phyloP scores from a whole-genome alignment of 768 basidiomycete species.

The Suillus variegatus region DNA sequence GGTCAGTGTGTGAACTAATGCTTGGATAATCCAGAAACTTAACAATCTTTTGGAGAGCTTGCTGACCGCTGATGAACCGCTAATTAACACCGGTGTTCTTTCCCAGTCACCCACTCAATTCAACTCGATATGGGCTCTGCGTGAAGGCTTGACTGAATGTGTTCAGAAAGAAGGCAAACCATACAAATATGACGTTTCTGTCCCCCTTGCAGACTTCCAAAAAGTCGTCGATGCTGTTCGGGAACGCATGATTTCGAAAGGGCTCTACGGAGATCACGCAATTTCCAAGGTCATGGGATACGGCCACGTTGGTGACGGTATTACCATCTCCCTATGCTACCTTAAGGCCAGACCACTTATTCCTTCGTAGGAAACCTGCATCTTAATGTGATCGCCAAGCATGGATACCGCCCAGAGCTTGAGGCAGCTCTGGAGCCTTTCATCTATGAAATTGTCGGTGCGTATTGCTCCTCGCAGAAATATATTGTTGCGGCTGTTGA shows the following conservation, averaged over 20 bases:
- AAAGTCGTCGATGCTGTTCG: constrained; percentile 80
- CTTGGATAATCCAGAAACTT: constrained; percentile 69
- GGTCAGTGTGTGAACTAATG: constrained; percentile 3
- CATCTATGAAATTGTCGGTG: constrained; percentile 88
- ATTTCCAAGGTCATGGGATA: constrained; percentile 90
- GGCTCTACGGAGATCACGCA: constrained; percentile 66
- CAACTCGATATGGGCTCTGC: constrained; percentile 84
- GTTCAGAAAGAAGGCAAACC: constrained; percentile 91
- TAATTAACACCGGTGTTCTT: constrained; percentile 88
- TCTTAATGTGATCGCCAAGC: constrained; percentile 82
- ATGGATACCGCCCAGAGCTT: constrained; percentile 77
- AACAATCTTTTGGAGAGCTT: constrained; percentile 74
- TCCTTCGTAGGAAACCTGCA: constrained; percentile 79
- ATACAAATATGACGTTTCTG: constrained; percentile 96
- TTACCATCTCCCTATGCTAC: constrained; percentile 24
- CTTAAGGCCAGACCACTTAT: constrained; percentile 8
- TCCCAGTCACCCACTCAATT: constrained; percentile 92
- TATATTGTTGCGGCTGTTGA: neutral
- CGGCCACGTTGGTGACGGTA: constrained; percentile 96
- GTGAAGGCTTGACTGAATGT: constrained; percentile 92
- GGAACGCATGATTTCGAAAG: constrained; percentile 67
- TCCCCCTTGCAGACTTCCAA: constrained; percentile 87
- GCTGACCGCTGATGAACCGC: constrained; percentile 66
- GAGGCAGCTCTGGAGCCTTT: constrained; percentile 91
- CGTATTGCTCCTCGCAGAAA: constrained; percentile 23